A percentile compares a stretch with the other conserved stretches of the same genome.
phyloP scores from a whole-genome alignment of 1,284 basidiomycete species.

The Ganoderma lucidum region DNA sequence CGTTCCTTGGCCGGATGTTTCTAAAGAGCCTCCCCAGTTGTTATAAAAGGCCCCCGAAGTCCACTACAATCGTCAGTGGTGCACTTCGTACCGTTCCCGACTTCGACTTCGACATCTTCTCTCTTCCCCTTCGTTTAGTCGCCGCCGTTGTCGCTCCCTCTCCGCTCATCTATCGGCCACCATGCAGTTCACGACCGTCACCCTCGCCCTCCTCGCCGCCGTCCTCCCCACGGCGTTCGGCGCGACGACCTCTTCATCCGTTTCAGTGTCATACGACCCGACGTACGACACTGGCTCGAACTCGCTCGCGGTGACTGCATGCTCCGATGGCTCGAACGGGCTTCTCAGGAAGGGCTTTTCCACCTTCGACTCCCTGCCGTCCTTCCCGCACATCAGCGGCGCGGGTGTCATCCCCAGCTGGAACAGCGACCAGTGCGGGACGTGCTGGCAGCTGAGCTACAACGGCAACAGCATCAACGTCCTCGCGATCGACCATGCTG shows the following conservation, averaged over 20 bases:
- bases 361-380: conserved; percentile 56
- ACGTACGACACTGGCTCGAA: conserved; percentile 48
- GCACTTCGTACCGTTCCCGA: background rate
- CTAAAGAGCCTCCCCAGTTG: no score
- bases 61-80: background rate
- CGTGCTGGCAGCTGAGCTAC: conserved; percentile 55
- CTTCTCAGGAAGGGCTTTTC: conserved; percentile 38
- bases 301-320: conserved; percentile 50
- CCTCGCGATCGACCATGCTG: conserved; percentile 50
- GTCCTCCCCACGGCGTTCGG: background rate
- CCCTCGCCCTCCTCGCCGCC: conserved; percentile 5
- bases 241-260: conserved; percentile 33
- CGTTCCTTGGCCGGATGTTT: background rate
- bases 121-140: conserved; percentile 2
- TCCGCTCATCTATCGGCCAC: background rate
- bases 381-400: conserved; percentile 59
- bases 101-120: background rate
- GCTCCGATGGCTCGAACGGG: conserved; percentile 55
- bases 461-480: conserved; percentile 47
- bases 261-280: conserved; percentile 51
- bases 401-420: conserved; percentile 48
- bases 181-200: conserved; percentile 25
- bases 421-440: conserved; percentile 53
- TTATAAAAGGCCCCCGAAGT: background rate
- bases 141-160: background rate